These are phyloP conservation scores for Botryosphaeria dothidea DNA, from an alignment of 2,329 filamentous ascomycete genomes.

Conservation along the genomic window DNA sequence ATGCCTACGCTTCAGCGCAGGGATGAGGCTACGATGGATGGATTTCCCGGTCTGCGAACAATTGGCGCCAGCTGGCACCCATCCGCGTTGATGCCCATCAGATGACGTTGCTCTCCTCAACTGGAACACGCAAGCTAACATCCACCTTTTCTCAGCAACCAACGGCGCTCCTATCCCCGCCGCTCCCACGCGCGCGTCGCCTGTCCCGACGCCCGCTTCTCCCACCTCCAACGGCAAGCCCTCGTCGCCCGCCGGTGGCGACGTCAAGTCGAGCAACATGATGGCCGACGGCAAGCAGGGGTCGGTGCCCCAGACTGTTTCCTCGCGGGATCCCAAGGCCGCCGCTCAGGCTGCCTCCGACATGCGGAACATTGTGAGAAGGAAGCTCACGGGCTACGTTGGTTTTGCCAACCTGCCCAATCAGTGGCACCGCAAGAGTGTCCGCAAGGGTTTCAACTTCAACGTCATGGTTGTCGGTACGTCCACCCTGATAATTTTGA, in stretches of 20 bases:
- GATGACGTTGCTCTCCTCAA: background rate
- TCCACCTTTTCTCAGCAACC: slow-evolving; percentile 38
- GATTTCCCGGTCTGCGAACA: background rate
- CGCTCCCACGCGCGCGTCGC: slow-evolving; percentile 44
- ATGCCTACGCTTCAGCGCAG: background rate
- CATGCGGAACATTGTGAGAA: slow-evolving; percentile 92
- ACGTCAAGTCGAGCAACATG: slow-evolving; percentile 60
- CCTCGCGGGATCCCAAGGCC: slow-evolving; percentile 64
- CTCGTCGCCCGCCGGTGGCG: slow-evolving; percentile 45
- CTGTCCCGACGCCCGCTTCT: slow-evolving; percentile 43
- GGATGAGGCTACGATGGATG: background rate
- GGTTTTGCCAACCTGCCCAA: slow-evolving; percentile 98
- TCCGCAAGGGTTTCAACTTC: slow-evolving; percentile 99
- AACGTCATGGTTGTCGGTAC: slow-evolving; percentile 99
- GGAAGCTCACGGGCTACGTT: slow-evolving; percentile 97
- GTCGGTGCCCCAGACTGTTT: slow-evolving; percentile 59
- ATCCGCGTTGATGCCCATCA: slow-evolving; percentile 10
- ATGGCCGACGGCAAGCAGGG: slow-evolving; percentile 51
- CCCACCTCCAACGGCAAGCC: slow-evolving; percentile 52
- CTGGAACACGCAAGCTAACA: slow-evolving; percentile 17
- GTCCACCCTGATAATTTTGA: background rate
- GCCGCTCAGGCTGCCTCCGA: slow-evolving; percentile 51
- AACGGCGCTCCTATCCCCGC: slow-evolving; percentile 47
- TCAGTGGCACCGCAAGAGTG: slow-evolving; percentile 99
- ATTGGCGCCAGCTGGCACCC: slow-evolving; percentile 5